Percentiles rank a stretch among this genome's conserved stretches.
These are phyloP conservation scores for Lentinula guzmanii DNA, from an alignment of 768 basidiomycete genomes.

Conservation along the genomic window DNA sequence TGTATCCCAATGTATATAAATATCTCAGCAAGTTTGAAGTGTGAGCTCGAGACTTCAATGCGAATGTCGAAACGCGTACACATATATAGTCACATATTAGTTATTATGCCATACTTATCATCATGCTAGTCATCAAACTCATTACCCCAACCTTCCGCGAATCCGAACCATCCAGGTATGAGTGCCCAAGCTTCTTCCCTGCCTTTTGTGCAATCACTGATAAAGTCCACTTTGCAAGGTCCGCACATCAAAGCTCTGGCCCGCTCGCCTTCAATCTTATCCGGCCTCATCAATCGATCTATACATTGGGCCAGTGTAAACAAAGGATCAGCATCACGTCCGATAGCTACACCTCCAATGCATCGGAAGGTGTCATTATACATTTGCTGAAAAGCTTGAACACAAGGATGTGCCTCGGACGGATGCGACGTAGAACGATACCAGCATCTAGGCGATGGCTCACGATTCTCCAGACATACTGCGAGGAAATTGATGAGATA, in stretches of 20 bases:
- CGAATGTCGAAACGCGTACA: too few species aligned
- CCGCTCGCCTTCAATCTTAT: slow-evolving; percentile 59
- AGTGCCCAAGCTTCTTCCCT: not conserved
- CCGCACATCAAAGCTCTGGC: slow-evolving; percentile 48
- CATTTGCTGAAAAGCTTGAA: slow-evolving; percentile 72
- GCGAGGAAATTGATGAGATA: slow-evolving; percentile 59
- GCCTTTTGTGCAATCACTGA: slow-evolving; percentile 9
- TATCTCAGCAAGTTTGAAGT: not conserved
- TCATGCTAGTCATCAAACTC: not conserved
- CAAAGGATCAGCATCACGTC: slow-evolving; percentile 70
- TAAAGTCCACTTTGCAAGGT: slow-evolving; percentile 44
- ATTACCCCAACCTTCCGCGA: not conserved
- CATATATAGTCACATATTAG: too few species aligned
- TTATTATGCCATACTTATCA: not conserved
- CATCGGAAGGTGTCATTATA: slow-evolving; percentile 66
- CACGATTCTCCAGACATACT: slow-evolving; percentile 43
- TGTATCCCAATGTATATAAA: not conserved
- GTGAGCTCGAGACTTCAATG: too few species aligned
- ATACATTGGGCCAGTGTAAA: slow-evolving; percentile 62
- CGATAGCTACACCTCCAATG: slow-evolving; percentile 64
- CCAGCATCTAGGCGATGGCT: slow-evolving; percentile 26
- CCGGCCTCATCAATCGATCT: slow-evolving; percentile 67
- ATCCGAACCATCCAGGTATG: not conserved
- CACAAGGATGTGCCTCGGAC: slow-evolving; percentile 32
- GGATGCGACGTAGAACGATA: slow-evolving; percentile 12